Evolutionary conservation across 495 filamentous ascomycete genomes (phyloP), one percentile per base, ranked within the genome.

Genomic region (Tetracladium setigerum): DNA sequence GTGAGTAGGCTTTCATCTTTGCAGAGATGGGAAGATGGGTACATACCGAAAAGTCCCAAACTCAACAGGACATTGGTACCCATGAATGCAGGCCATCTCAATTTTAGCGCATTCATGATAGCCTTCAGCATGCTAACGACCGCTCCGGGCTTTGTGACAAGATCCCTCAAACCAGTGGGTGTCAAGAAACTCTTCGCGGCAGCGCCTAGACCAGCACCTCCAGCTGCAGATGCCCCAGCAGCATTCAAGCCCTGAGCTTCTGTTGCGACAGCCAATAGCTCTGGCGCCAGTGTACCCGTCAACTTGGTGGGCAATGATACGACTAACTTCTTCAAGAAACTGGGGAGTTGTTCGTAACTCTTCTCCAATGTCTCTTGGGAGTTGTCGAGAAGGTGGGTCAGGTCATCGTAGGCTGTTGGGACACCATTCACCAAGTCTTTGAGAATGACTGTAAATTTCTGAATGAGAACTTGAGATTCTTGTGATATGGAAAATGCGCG

Each of bases 371-470:
- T 78, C 35, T 77, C 76, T 56, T 92, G 86, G 16, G 80, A 83
- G 59, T 87, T 84, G 12, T 85, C 87, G 30, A 98, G 71, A 13
- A 98, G 81, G 54, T 74, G 67, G 22, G 87, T 78, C 10, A 98
- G 81, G 65, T 98, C 92, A 58, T 83, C 77, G 61, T 94, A 95
- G 12, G 92, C 92, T 0, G 90, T 94, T 18, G 91, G 91, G 6
- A 86, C 91, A 43, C 91, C 91, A 61, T 87, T 90, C 47, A 87
- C 73, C n/a, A 95, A 69, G 62, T 96, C 91, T 57, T 88, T 90
- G 52, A 98, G 81, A 27, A 96, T 82, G 34, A 88, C 67, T 15
- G 86, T 87, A 73, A 98, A 98, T 50, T 83, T 83, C 36, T 78
- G 74, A 32, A 94, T 71, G 3, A 95, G 74, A 50, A 89, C 81